phyloP scores from a whole-genome alignment of 116 monocot species.

The Iris pallida region DNA sequence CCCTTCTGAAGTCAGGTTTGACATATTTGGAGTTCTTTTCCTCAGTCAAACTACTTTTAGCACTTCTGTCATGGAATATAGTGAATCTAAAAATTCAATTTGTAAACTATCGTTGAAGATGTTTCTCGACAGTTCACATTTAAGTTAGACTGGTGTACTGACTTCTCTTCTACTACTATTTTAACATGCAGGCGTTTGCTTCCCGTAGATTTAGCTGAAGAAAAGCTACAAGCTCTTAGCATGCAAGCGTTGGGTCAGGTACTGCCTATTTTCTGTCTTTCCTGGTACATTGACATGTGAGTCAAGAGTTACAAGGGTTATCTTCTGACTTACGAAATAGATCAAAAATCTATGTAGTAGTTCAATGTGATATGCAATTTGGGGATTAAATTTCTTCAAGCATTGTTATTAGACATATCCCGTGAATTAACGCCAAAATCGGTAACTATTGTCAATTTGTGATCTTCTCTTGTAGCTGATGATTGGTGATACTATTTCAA shows the following conservation, averaged over 20 bases:
- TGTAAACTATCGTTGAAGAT: background rate
- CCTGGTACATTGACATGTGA: no score
- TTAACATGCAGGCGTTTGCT: constrained; percentile 53
- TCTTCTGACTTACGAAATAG: no score
- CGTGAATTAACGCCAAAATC: no score
- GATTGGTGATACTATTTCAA: no score
- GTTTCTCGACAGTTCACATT: background rate
- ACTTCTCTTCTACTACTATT: background rate
- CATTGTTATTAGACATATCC: no score
- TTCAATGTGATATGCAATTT: background rate
- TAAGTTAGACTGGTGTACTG: background rate
- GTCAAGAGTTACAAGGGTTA: no score
- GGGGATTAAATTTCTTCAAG: no score
- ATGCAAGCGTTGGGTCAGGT: constrained; percentile 89
- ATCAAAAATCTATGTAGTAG: no score
- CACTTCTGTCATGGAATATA: background rate
- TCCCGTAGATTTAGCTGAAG: constrained; percentile 77
- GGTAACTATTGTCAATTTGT: no score
- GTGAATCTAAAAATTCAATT: background rate
- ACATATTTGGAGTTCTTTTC: constrained; percentile 4
- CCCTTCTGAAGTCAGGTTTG: constrained; percentile 44
- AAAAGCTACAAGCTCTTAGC: constrained; percentile 58
- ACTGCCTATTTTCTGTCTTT: constrained; percentile 2
- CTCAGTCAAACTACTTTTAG: background rate
- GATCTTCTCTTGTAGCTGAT: no score